These are phyloP conservation scores for Carex arenaria DNA, from an alignment of 202 grass and related monocot species.

Conservation along the genomic window DNA sequence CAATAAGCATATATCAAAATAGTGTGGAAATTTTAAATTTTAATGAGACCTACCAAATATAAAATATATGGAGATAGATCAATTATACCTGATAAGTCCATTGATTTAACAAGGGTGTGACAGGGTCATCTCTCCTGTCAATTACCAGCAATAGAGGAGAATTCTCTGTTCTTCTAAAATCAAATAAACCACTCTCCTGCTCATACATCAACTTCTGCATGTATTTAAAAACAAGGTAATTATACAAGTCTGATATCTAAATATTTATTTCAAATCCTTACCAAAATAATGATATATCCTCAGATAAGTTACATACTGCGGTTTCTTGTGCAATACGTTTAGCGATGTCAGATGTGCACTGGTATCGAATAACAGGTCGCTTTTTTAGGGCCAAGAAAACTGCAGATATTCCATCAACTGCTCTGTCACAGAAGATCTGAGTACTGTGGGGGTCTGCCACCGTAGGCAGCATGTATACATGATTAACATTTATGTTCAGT, in stretches of 20 bases:
- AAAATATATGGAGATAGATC: neutral
- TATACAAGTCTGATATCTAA: conserved; percentile 1
- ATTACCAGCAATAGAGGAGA: conserved; percentile 78
- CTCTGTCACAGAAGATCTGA: conserved; percentile 81
- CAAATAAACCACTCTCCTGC: conserved; percentile 91
- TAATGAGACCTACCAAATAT: neutral
- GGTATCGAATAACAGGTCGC: conserved; percentile 79
- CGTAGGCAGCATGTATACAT: conserved; percentile 79
- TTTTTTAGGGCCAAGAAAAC: conserved; percentile 93
- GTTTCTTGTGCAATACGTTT: conserved; percentile 95
- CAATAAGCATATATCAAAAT: neutral
- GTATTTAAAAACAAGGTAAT: neutral
- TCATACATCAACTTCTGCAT: conserved; percentile 97
- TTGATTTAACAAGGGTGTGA: conserved; percentile 95
- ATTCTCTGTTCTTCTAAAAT: conserved; percentile 88
- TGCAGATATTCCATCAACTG: conserved; percentile 84
- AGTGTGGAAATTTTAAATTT: neutral
- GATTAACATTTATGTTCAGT: conserved; percentile 64
- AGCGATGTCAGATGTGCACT: conserved; percentile 75
- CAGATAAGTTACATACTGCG: conserved; percentile 46
- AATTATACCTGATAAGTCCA: conserved; percentile 89
- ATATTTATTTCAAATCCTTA: neutral
- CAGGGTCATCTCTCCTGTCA: conserved; percentile 94
- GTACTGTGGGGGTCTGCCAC: conserved; percentile 70
- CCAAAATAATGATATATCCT: neutral